phyloP scores from a whole-genome alignment of 2,329 filamentous ascomycete species.

The Neonectria coccinea region DNA sequence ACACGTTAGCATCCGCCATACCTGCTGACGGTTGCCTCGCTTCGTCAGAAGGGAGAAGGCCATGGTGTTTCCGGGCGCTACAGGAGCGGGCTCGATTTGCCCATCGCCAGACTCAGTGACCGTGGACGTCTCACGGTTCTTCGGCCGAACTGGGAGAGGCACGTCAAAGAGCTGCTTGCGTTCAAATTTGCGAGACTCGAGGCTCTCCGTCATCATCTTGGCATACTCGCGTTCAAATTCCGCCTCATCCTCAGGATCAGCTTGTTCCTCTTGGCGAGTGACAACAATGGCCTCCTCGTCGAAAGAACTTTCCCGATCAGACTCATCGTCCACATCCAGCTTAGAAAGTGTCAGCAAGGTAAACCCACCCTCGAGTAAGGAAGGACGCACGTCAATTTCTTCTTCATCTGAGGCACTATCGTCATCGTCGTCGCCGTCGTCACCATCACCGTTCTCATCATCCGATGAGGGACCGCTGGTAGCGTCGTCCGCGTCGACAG shows the following conservation, averaged over 20 bases:
- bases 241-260: constrained; percentile 93
- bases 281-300: constrained; percentile 93
- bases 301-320: constrained; percentile 70
- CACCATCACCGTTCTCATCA: constrained; percentile 77
- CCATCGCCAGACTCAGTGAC: constrained; percentile 46
- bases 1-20: constrained; percentile 48
- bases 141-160: constrained; percentile 88
- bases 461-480: constrained; percentile 79
- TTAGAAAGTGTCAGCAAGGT: constrained; percentile 28
- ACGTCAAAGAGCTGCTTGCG: constrained; percentile 95
- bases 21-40: constrained; percentile 94
- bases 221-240: constrained; percentile 98
- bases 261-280: constrained; percentile 87
- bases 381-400: constrained; percentile 64
- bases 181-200: constrained; percentile 96
- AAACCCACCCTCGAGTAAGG: neutral
- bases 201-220: constrained; percentile 97
- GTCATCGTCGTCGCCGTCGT: constrained; percentile 72
- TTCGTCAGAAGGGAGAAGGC: constrained; percentile 97
- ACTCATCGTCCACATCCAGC: constrained; percentile 62
- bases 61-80: constrained; percentile 73
- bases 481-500: constrained; percentile 76
- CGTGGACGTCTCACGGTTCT: constrained; percentile 68
- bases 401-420: constrained; percentile 71
- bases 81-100: constrained; percentile 37